phyloP scores from a whole-genome alignment of 331 rosid species.

The Spiraea crenata region DNA sequence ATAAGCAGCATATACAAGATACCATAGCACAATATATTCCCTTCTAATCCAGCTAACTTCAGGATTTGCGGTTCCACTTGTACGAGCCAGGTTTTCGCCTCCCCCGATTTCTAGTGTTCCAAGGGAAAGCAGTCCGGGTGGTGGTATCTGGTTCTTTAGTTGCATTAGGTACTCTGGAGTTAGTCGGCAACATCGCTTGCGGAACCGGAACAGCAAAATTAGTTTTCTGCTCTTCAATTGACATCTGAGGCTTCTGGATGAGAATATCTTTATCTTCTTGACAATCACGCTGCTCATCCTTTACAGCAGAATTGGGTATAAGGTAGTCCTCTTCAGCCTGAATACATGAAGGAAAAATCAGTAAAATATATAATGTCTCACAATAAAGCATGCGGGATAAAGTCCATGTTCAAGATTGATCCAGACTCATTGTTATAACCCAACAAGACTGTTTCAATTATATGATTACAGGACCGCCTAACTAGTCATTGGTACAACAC shows the following conservation, averaged over 20 bases:
- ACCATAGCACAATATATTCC: background rate
- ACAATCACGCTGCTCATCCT: conserved; percentile 34
- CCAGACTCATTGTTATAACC: background rate
- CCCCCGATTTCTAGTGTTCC: conserved; percentile 45
- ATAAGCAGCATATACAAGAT: conserved; percentile 32
- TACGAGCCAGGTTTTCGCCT: conserved; percentile 37
- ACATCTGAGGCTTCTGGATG: conserved; percentile 27
- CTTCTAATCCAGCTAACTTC: conserved; percentile 27
- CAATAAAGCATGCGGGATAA: background rate
- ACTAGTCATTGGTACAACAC: background rate
- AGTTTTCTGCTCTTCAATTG: conserved; percentile 28
- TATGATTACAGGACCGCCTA: background rate
- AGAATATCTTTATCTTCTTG: conserved; percentile 29
- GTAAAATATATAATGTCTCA: background rate
- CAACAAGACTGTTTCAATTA: conserved; percentile 5
- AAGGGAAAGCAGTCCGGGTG: conserved; percentile 31
- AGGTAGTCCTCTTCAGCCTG: conserved; percentile 33
- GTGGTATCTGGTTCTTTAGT: conserved; percentile 24
- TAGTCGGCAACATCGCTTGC: conserved; percentile 24
- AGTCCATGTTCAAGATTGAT: background rate
- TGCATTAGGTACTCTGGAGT: conserved; percentile 17
- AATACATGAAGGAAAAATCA: conserved; percentile 16
- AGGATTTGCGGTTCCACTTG: conserved; percentile 25
- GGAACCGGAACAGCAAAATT: conserved; percentile 16
- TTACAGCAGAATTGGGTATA: conserved; percentile 32